phyloP scores from a whole-genome alignment of 768 basidiomycete species.

The Mycena amicta region DNA sequence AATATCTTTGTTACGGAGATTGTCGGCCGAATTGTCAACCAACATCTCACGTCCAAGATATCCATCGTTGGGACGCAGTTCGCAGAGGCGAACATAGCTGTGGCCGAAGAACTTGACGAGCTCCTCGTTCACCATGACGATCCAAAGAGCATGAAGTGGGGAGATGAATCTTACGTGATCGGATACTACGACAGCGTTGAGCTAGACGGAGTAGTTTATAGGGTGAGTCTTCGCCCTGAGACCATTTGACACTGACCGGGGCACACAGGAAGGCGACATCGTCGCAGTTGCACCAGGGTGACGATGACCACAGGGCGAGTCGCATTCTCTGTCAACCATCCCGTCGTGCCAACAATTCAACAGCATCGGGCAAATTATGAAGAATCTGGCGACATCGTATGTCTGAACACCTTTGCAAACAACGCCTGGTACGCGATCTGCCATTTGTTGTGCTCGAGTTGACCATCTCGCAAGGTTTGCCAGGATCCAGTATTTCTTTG shows the following conservation, averaged over 20 bases:
- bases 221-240: slow-evolving; percentile 39
- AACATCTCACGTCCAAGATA: slow-evolving; percentile 51
- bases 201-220: slow-evolving; percentile 62
- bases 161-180: background rate
- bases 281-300: slow-evolving; percentile 45
- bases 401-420: slow-evolving; percentile 59
- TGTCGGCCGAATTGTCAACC: slow-evolving; percentile 46
- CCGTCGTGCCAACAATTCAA: background rate
- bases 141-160: slow-evolving; percentile 35
- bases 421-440: slow-evolving; percentile 52
- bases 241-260: no score
- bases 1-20: slow-evolving; percentile 48
- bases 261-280: slow-evolving; percentile 15
- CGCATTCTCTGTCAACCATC: background rate
- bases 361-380: slow-evolving; percentile 43
- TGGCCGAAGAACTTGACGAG: slow-evolving; percentile 31
- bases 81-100: slow-evolving; percentile 32
- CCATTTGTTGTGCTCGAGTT: background rate
- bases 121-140: slow-evolving; percentile 34
- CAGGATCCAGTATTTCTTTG: slow-evolving; percentile 65
- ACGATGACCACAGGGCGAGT: slow-evolving; percentile 46
- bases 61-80: slow-evolving; percentile 37
- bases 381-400: slow-evolving; percentile 41
- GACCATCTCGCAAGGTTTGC: slow-evolving; percentile 58
- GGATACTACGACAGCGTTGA: slow-evolving; percentile 47